Base-by-base conservation (phyloP, 129 eudicot genomes). In the Deinandra increscens region DNA sequence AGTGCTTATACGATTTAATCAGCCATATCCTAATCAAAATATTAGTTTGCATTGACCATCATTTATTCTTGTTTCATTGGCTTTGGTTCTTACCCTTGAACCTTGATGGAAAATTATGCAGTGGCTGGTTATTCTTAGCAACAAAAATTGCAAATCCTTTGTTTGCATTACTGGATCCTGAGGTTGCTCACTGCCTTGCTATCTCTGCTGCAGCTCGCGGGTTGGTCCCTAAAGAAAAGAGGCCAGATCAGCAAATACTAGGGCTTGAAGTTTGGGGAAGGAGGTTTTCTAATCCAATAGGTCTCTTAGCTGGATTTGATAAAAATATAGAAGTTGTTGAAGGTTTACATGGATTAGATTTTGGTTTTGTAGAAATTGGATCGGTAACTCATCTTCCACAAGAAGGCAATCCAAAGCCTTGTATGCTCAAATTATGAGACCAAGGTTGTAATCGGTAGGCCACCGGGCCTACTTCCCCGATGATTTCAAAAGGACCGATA, bases 361-460 rank as follows among this genome's bases (percentile, higher is more conserved):
- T 93, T 74, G 99, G 99, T 53, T 93, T 93, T 66, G 88, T 93
- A 13, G 97, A 89, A 82, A 84, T 89, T 74, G 99, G 99, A 26
- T 93, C 99, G 7, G 97, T 93, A 45, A 93, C 97, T 46, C 99
- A 97, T 36, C 69, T 87, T 33, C 99, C 97, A 31, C 99, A 93
- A 56, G 99, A 93, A 60, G 99, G 99, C 6, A 93, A 93, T 77
- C 97, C 97, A 17, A 93, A 89, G 80, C 99, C 99, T 74, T 93
- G 99, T 19, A 89, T 93, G 64, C 89, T 93, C 73, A 81, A 97
- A 85, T 85, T 89, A 69, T 76, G 69, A 41, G 60, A 87, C 5
- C 88, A n/a, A n/a, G n/a, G n/a, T n/a, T n/a, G n/a, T n/a, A n/a
- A n/a, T n/a, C n/a, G n/a, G n/a, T n/a, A n/a, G n/a, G n/a, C n/a